Base-by-base conservation (phyloP, 768 basidiomycete species). In the Suillus subaureus region DNA sequence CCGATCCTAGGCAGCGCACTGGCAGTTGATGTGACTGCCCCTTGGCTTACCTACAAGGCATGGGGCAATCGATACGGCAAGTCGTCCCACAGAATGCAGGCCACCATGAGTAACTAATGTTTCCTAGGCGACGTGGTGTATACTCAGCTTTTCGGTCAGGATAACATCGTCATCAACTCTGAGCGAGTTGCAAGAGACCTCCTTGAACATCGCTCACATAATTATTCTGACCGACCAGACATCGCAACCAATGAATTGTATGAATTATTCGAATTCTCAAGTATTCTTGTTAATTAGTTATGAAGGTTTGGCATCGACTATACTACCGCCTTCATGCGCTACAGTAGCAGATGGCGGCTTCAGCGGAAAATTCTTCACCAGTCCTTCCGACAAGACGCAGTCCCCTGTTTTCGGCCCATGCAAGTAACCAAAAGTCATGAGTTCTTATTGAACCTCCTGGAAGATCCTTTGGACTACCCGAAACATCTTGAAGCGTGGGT, bases 331-430 rank as follows among this genome's bases (percentile, higher is more conserved):
- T 56, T 68, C 8, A 51, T 71, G 67, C 62, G 61, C 9, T 71
- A 71, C 40, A 56, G 67, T 42, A 56, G 62, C 12, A 40, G 37
- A 21, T 71, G 70, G 69, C 67, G 67, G 21, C 52, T 64, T 26
- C 69, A 70, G 9, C 70, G 70, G 33, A 65, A 54, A 33, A 47
- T 68, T 26, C n/a, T 70, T 23, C 64, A 64, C 23, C 67, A 70
- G 33, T 37, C 62, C 15, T 64, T 70, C 54, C 60, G 64, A n/a
- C 16, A 39, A 35, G 64, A 67, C 26, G 66, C 40, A 33, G 51
- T 65, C 13, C 23, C 45, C 12, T 15, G 11, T 21, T 61, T 61
- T 43, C 64, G 40, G 11, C 58, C 51, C n/a, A 43, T 56, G 35
- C 66, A 67, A 45, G 15, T 45, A 28, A 23, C 51, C 3, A 61